Conservation (phyloP, 352 stramenopile genomes). For the Poterioochromonas sp. region DNA sequence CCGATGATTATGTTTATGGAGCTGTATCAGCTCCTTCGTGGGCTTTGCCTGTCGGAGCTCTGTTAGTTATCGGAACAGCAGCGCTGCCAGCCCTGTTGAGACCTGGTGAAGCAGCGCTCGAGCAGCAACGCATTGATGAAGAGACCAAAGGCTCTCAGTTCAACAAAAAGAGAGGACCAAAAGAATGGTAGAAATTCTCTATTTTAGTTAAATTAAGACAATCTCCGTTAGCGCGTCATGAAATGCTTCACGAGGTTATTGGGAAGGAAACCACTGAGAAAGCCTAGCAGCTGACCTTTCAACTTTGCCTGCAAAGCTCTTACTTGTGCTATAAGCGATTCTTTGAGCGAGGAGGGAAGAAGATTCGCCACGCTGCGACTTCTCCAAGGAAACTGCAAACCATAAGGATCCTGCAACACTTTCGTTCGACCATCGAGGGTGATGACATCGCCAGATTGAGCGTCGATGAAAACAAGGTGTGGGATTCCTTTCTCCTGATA, state of each 20-base stretch:
- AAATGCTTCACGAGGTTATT: too few species aligned
- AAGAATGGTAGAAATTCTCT: too few species aligned
- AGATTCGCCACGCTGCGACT: background rate
- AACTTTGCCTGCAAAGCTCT: too few species aligned
- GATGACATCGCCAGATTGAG: slow-evolving; percentile 46
- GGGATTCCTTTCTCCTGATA: slow-evolving; percentile 50
- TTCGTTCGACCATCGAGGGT: slow-evolving; percentile 44
- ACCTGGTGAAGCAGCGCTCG: slow-evolving; percentile 4
- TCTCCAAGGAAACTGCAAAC: slow-evolving; percentile 43
- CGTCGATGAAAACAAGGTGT: slow-evolving; percentile 50
- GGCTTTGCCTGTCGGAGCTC: background rate
- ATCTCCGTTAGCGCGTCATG: too few species aligned
- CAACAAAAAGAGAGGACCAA: background rate
- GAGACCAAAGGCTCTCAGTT: background rate
- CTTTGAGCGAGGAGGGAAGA: background rate
- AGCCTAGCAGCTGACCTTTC: too few species aligned
- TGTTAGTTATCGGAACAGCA: slow-evolving; percentile 1
- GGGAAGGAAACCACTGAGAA: too few species aligned
- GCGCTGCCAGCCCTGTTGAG: background rate
- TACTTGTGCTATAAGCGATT: too few species aligned
- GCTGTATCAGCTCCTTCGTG: background rate
- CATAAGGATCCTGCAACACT: slow-evolving; percentile 44
- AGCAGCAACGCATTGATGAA: background rate
- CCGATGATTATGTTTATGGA: slow-evolving; percentile 15
- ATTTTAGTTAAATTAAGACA: too few species aligned